phyloP scores from a whole-genome alignment of 495 filamentous ascomycete genomes.

The Aspergillus homomorphus region DNA sequence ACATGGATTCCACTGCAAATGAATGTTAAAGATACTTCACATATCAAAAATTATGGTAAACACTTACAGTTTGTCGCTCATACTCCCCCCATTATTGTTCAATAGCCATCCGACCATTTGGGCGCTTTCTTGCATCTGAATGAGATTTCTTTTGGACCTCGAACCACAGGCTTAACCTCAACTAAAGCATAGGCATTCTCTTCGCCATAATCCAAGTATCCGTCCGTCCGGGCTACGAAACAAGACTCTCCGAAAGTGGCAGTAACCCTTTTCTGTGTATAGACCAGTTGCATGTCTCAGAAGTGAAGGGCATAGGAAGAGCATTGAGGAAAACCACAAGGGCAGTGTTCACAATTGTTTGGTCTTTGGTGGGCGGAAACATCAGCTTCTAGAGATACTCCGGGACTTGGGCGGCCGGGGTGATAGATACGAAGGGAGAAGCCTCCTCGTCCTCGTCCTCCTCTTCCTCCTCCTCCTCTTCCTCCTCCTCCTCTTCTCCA shows the following conservation, averaged over 20 bases:
- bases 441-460: neutral
- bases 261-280: neutral
- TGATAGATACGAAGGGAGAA: neutral
- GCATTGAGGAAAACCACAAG: conserved; percentile 11
- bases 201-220: conserved; percentile 8
- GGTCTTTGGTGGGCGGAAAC: conserved; percentile 7
- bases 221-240: conserved; percentile 15
- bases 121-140: conserved; percentile 13
- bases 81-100: neutral
- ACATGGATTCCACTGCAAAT: conserved; percentile 12
- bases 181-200: conserved; percentile 2
- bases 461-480: too few species aligned
- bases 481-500: too few species aligned
- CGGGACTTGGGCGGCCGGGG: neutral
- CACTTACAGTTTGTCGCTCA: neutral
- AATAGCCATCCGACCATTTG: conserved; percentile 17
- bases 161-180: conserved; percentile 9
- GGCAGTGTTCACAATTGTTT: conserved; percentile 19
- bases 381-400: neutral
- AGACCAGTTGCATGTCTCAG: neutral
- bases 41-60: neutral
- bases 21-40: neutral
- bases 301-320: neutral
- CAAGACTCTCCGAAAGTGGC: conserved; percentile 4
- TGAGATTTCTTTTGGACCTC: neutral